Conservation (phyloP, 2,329 filamentous ascomycete species). For the Fusarium floridanum region DNA sequence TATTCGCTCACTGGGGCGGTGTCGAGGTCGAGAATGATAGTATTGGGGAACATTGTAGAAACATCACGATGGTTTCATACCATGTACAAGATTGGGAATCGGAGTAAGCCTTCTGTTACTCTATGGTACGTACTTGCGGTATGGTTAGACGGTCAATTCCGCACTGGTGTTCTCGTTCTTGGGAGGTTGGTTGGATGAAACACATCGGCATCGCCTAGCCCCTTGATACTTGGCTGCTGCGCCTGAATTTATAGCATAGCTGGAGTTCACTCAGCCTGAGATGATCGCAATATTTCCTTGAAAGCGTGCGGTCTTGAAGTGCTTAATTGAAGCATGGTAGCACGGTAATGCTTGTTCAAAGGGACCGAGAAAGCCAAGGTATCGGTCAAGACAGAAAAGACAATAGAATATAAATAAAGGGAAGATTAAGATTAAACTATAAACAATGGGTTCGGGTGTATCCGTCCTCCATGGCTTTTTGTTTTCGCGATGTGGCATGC, state of each 20-base stretch:
- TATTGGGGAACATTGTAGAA: not conserved
- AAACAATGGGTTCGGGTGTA: not conserved
- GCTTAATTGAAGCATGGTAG: not conserved
- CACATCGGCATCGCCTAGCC: not conserved
- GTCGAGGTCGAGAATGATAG: not conserved
- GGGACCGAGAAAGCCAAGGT: not conserved
- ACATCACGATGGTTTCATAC: not conserved
- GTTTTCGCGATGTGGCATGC: not conserved
- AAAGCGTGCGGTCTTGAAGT: not conserved
- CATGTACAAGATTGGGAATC: too few species aligned
- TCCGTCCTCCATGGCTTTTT: not conserved
- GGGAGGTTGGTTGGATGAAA: not conserved
- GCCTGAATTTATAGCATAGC: not conserved
- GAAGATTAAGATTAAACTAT: not conserved
- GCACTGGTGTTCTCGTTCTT: not conserved
- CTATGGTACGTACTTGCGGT: too few species aligned
- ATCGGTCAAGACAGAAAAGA: not conserved
- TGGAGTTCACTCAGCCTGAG: not conserved
- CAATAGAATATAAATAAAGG: not conserved
- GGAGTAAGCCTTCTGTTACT: not conserved
- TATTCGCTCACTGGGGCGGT: not conserved
- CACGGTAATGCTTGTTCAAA: too few species aligned
- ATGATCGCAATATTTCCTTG: not conserved
- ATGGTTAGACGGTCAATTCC: not conserved
- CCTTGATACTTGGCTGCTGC: not conserved